phyloP scores from a whole-genome alignment of 2,329 filamentous ascomycete genomes.

The Herpotrichia juniperi region DNA sequence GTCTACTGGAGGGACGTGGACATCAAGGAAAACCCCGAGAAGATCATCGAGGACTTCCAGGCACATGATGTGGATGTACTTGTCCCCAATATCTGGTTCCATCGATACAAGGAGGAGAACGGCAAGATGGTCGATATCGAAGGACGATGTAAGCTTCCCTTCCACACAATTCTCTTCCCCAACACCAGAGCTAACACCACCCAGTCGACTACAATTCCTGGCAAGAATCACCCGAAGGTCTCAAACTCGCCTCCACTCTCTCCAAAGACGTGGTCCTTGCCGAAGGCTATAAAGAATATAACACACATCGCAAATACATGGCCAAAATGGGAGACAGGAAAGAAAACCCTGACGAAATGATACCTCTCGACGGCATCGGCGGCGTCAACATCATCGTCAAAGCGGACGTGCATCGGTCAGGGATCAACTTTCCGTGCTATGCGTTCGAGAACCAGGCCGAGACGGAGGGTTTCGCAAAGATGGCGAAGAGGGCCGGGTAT shows the following conservation, averaged over 20 bases:
- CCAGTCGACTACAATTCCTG: constrained; percentile 98
- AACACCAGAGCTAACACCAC: constrained; percentile 16
- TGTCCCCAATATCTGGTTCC: constrained; percentile 98
- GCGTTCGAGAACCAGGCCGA: constrained; percentile 99
- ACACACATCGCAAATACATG: constrained; percentile 90
- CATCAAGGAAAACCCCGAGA: constrained; percentile 85
- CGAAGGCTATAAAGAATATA: constrained; percentile 94
- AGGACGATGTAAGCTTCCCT: constrained; percentile 75
- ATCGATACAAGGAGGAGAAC: constrained; percentile 77
- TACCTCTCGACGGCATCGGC: constrained; percentile 92
- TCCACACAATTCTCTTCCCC: neutral
- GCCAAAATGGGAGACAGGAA: constrained; percentile 90
- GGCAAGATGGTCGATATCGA: constrained; percentile 75
- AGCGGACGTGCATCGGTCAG: constrained; percentile 94
- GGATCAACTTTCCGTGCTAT: constrained; percentile 97
- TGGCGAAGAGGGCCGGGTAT: constrained; percentile 96
- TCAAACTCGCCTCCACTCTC: constrained; percentile 73
- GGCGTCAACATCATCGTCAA: constrained; percentile 98
- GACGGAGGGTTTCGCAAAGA: constrained; percentile 97
- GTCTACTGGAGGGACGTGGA: constrained; percentile 99
- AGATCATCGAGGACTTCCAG: constrained; percentile 93
- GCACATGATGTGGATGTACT: constrained; percentile 91
- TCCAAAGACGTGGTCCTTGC: constrained; percentile 84
- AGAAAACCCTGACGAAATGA: constrained; percentile 88
- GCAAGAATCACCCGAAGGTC: constrained; percentile 88